These are phyloP conservation scores for Tulasnella calospora DNA, from an alignment of 768 basidiomycete species.

Conservation along the genomic window DNA sequence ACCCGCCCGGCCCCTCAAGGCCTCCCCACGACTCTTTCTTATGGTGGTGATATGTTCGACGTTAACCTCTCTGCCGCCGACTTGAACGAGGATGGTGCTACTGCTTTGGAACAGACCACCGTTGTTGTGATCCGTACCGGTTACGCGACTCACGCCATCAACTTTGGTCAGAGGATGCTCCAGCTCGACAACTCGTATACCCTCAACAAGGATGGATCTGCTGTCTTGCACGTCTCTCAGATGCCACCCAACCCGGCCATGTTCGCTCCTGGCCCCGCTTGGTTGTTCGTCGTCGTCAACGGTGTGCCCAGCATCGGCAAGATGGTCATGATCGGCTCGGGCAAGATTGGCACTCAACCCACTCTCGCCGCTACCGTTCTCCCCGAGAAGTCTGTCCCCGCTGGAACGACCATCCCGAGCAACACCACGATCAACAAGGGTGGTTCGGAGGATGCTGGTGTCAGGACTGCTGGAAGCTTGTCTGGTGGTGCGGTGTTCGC, in stretches of 20 bases:
- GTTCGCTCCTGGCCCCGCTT: slow-evolving; percentile 79
- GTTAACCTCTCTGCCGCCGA: slow-evolving; percentile 34
- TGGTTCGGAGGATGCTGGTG: background rate
- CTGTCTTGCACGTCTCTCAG: slow-evolving; percentile 50
- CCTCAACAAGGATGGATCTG: slow-evolving; percentile 43
- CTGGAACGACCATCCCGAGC: slow-evolving; percentile 19
- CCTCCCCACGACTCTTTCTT: slow-evolving; percentile 36
- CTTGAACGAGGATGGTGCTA: slow-evolving; percentile 44
- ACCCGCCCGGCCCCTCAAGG: slow-evolving; percentile 37
- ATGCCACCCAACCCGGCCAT: slow-evolving; percentile 60
- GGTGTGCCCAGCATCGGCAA: slow-evolving; percentile 61
- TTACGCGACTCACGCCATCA: slow-evolving; percentile 43
- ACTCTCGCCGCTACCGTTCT: slow-evolving; percentile 3
- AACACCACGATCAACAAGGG: background rate
- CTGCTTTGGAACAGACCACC: slow-evolving; percentile 42
- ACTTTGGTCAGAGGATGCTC: slow-evolving; percentile 44
- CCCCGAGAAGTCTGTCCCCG: slow-evolving; percentile 21
- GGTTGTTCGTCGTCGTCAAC: slow-evolving; percentile 61
- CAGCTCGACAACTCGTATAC: slow-evolving; percentile 53
- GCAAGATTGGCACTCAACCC: slow-evolving; percentile 34
- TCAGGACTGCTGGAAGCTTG: background rate
- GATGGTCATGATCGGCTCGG: slow-evolving; percentile 66
- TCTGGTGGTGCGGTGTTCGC: background rate
- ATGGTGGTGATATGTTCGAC: slow-evolving; percentile 43
- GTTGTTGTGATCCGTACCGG: slow-evolving; percentile 51